Evolutionary conservation across 2,329 filamentous ascomycete species (phyloP), one percentile per base, ranked within the genome.

Genomic region (Pyrenochaeta sp.): DNA sequence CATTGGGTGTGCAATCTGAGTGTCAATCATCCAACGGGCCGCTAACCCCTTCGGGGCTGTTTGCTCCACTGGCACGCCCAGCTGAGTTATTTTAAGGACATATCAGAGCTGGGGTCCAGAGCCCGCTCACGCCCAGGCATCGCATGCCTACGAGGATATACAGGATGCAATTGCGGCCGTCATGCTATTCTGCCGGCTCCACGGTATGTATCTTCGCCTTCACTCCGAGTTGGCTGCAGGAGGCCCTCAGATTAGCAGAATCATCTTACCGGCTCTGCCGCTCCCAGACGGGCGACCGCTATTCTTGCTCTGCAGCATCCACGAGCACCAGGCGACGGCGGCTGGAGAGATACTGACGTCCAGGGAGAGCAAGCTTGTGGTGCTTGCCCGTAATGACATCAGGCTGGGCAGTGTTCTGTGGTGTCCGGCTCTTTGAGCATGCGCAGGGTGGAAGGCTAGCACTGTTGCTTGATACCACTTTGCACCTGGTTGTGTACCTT

Each of bases 21-120:
- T 43, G 50, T 51, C 57, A 43, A 54, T 52, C 32, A 52, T 50
- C 44, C 48, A n/a, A 28, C 42, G 13, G 12, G 34, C 15, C 32
- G 3, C 54, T 60, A 64, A 49, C 61, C 19, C 22, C 2, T 45
- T 32, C 22, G 8, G 44, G 50, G 24, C 30, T 28, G 48, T 58
- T 58, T 61, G 58, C 59, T 56, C 46, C 34, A 32, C 50, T 39
- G 45, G 40, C 12, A 54, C 44, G 59, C 58, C 64, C 54, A 66
- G 57, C 56, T 54, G 54, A 60, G 67, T 64, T 73, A 73, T 72
- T 73, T 73, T 72, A 67, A 67, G 71, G 69, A 64, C 63, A 66
- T 67, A 65, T 69, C 59, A 53, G 48, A 34, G 40, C 61, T 25
- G 43, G 52, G 62, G 54, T 58, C 43, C 27, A 39, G 24, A 28